phyloP scores from a whole-genome alignment of 202 grass and related monocot species.

The Zizania palustris region DNA sequence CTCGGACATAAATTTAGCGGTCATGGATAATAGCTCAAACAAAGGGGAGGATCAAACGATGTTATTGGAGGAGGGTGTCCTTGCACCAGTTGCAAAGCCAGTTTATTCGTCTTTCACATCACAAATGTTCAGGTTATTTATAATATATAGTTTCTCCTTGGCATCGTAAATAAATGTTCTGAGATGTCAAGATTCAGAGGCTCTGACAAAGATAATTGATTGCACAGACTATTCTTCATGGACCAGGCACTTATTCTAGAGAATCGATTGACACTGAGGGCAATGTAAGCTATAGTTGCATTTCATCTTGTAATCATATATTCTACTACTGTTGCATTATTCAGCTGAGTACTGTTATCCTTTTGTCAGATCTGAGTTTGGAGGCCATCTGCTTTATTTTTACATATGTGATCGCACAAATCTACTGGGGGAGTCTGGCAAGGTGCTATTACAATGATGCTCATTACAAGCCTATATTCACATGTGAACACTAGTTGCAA shows the following conservation, averaged over 20 bases:
- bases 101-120: conserved; percentile 60
- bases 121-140: conserved; percentile 69
- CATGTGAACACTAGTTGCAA: conserved; percentile 15
- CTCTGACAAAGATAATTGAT: conserved; percentile 34
- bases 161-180: conserved; percentile 22
- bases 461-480: conserved; percentile 15
- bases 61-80: conserved; percentile 72
- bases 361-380: conserved; percentile 91
- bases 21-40: conserved; percentile 62
- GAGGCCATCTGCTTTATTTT: conserved; percentile 81
- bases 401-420: conserved; percentile 91
- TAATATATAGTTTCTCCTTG: conserved; percentile 24
- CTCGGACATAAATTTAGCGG: conserved; percentile 74
- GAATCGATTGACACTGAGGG: conserved; percentile 71
- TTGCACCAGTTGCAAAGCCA: conserved; percentile 56
- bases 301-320: not conserved
- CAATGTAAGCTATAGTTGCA: conserved; percentile 72
- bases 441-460: conserved; percentile 59
- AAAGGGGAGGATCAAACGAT: conserved; percentile 66
- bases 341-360: conserved; percentile 35
- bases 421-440: conserved; percentile 83
- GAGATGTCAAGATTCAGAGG: conserved; percentile 33
- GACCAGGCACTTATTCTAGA: conserved; percentile 76
- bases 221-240: conserved; percentile 80
- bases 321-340: conserved; percentile 30